Base-by-base conservation (phyloP, 306 rosid genomes). In the Glycine soja region DNA sequence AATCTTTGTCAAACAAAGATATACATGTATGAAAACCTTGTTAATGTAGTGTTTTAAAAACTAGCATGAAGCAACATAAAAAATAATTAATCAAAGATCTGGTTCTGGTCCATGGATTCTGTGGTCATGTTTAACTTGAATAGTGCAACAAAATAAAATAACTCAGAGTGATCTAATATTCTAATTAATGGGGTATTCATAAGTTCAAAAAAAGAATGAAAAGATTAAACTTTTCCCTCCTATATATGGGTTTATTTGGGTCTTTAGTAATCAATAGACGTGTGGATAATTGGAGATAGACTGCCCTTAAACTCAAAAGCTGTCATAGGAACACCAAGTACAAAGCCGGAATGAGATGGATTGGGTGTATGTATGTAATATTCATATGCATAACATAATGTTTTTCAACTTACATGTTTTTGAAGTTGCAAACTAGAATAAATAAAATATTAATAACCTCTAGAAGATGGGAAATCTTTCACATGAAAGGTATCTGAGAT, bases 401-500 rank as follows among this genome's bases (percentile, higher is more conserved):
- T 64, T 74, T 13, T 58, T 53, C 43, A 77, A 69, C 51, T 7
- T 30, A 36, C 2, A 18, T 18, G 30, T n/a, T 53, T 45, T 1
- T 40, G 45, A 71, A 30, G 42, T 68, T 36, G 54, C 36, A 59
- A 58, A 76, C 32, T 54, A 52, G 13, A 64, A 52, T 9, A 64
- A 61, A 5, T 82, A 19, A 75, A 30, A 48, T 34, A 57, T 38
- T 48, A 51, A 13, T 14, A 50, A 59, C 36, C 48, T 50, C 30
- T 70, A 51, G 45, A 83, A 42, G 7, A 77, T 63, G 70, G 70
- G 65, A 72, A 75, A 71, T 77, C 42, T 71, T 62, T 83, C 72
- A 30, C 46, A 43, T 52, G 15, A 65, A 70, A 42, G 69, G 74
- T 42, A 72, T 77, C 34, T 58, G 62, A 77, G 79, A 68, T 8